Evolutionary conservation across 1,139 yeast species (phyloP).

Genomic region (Arxiozyma slooffiae): DNA sequence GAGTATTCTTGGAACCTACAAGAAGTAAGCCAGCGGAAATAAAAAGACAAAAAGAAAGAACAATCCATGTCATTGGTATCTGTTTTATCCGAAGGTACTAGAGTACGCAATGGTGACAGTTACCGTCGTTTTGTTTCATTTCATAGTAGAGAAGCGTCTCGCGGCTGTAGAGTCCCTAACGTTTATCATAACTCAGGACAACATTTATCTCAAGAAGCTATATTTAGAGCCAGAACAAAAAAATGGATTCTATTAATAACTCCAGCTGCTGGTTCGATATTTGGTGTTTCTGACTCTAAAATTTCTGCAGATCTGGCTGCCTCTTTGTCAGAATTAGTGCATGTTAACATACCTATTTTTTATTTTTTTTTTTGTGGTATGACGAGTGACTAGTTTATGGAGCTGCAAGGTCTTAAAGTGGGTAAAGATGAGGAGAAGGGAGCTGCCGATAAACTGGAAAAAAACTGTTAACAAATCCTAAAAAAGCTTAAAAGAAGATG

Average conservation of each 20-base stretch:
- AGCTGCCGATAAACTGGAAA: not conserved
- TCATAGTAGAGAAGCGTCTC: not conserved
- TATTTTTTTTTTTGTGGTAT: constrained; percentile 40
- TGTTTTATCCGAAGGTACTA: constrained; percentile 16
- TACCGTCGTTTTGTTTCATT: not conserved
- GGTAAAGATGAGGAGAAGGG: not conserved
- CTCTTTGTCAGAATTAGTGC: constrained; percentile 56
- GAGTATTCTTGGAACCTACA: no score
- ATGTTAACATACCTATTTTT: constrained; percentile 51
- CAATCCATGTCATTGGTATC: constrained; percentile 29
- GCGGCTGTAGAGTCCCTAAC: not conserved
- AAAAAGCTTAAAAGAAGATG: not conserved
- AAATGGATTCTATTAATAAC: constrained; percentile 62
- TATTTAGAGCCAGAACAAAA: constrained; percentile 68
- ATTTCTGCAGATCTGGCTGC: constrained; percentile 70
- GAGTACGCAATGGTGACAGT: constrained; percentile 2
- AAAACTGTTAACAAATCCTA: not conserved
- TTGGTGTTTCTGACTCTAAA: constrained; percentile 51
- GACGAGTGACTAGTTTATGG: constrained; percentile 22
- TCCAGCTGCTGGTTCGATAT: constrained; percentile 49
- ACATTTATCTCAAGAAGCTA: constrained; percentile 64
- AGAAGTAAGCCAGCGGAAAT: not conserved
- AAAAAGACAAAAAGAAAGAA: constrained; percentile 18
- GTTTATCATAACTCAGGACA: constrained; percentile 49
- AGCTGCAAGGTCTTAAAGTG: constrained; percentile 3